Percentiles rank a stretch among this genome's conserved stretches.
Conservation (phyloP, 768 basidiomycete species). For the Mycena haematopus region DNA sequence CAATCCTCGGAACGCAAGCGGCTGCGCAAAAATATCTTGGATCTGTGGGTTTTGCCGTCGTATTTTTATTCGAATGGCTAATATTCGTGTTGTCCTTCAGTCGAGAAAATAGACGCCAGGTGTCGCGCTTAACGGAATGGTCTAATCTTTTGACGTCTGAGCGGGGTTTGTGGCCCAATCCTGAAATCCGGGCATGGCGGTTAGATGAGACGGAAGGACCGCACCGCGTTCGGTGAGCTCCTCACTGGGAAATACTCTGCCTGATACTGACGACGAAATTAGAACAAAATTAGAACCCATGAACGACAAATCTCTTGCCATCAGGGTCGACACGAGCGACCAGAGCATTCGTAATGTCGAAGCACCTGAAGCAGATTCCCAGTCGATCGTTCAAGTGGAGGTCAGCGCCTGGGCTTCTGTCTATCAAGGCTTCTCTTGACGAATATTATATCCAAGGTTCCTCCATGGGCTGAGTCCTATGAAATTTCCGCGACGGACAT, state of each 20-base stretch:
- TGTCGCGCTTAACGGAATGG: slow-evolving; percentile 66
- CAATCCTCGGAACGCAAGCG: slow-evolving; percentile 74
- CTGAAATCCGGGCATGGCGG: slow-evolving; percentile 65
- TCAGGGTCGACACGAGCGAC: slow-evolving; percentile 51
- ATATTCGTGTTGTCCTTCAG: slow-evolving; percentile 45
- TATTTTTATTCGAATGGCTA: not conserved
- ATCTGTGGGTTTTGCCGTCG: slow-evolving; percentile 57
- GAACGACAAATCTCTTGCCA: slow-evolving; percentile 52
- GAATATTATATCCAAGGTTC: slow-evolving; percentile 41
- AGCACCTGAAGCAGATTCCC: slow-evolving; percentile 56
- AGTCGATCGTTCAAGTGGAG: slow-evolving; percentile 59
- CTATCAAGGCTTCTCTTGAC: not conserved
- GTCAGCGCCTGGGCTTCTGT: not conserved
- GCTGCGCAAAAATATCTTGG: slow-evolving; percentile 72
- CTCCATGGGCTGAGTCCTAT: slow-evolving; percentile 77
- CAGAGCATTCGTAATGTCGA: slow-evolving; percentile 57
- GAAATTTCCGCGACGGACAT: slow-evolving; percentile 68
- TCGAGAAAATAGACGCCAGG: slow-evolving; percentile 77
- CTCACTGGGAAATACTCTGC: too few relatives aligned
- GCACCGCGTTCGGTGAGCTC: slow-evolving; percentile 74
- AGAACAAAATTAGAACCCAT: slow-evolving; percentile 83
- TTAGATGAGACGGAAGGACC: slow-evolving; percentile 94
- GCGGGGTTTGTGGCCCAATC: slow-evolving; percentile 81
- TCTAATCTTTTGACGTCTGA: slow-evolving; percentile 69
- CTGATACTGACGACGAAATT: not conserved